Conservation (phyloP, 192 early-diverging fungal species). For the Dissophora globulifera region DNA sequence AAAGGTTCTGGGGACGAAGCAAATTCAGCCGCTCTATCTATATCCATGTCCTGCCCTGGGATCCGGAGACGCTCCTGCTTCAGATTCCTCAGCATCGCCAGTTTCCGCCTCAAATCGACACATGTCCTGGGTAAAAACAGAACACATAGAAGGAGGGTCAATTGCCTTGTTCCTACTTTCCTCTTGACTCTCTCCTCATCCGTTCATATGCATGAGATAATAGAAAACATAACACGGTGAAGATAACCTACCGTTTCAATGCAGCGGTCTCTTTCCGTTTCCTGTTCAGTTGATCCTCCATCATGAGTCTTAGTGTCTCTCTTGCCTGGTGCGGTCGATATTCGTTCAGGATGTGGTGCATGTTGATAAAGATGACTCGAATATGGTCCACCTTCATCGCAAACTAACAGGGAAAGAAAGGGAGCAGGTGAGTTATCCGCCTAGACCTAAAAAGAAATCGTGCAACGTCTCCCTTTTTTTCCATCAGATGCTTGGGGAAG, state of each 20-base stretch:
- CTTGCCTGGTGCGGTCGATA: slow-evolving; percentile 80
- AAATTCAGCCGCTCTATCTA: slow-evolving; percentile 9
- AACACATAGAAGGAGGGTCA: background rate
- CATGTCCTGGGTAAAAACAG: slow-evolving; percentile 13
- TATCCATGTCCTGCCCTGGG: slow-evolving; percentile 4
- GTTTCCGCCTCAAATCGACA: slow-evolving; percentile 20
- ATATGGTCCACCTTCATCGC: slow-evolving; percentile 71
- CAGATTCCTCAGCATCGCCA: slow-evolving; percentile 15
- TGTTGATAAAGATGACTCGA: slow-evolving; percentile 77
- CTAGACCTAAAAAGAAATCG: background rate
- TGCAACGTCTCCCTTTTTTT: too few species aligned
- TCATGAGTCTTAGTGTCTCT: slow-evolving; percentile 73
- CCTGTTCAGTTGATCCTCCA: slow-evolving; percentile 72
- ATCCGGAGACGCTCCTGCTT: slow-evolving; percentile 18
- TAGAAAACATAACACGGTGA: background rate
- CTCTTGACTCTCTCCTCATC: background rate
- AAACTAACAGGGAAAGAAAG: slow-evolving; percentile 50
- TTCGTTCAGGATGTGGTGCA: slow-evolving; percentile 87
- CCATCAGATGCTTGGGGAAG: too few species aligned
- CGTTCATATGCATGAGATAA: too few species aligned
- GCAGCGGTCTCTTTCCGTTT: slow-evolving; percentile 57
- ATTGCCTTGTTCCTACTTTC: background rate
- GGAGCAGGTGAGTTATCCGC: background rate
- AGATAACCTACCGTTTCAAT: slow-evolving; percentile 45
- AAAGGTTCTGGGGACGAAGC: background rate